These are phyloP conservation scores for Ustilago trichophora DNA, from an alignment of 1,284 basidiomycete species.

Conservation along the genomic window DNA sequence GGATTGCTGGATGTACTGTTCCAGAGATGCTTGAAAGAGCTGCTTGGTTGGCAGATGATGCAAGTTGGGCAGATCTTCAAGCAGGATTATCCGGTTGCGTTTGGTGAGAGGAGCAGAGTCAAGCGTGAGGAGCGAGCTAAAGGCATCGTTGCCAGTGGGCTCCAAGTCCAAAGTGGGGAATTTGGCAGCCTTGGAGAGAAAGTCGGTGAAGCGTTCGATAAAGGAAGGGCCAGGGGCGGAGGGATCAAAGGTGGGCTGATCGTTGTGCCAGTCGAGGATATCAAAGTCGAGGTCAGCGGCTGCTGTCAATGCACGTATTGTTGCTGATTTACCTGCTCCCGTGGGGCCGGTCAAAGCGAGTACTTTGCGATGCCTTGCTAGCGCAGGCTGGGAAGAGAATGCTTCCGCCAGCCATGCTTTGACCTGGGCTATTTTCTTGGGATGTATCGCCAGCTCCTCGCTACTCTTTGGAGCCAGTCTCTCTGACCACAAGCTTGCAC, in stretches of 20 bases:
- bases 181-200: conserved; percentile 45
- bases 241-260: conserved; percentile 39
- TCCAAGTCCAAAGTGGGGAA: conserved; percentile 43
- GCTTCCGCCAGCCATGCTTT: conserved; percentile 86
- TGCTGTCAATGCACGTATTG: conserved; percentile 76
- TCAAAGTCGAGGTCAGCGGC: conserved; percentile 77
- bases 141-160: not conserved
- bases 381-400: conserved; percentile 73
- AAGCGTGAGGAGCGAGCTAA: conserved; percentile 5
- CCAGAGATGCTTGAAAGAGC: conserved; percentile 79
- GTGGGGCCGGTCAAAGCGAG: conserved; percentile 87
- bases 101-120: not conserved
- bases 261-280: conserved; percentile 85
- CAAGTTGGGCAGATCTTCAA: conserved; percentile 93
- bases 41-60: conserved; percentile 73
- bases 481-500: conserved; percentile 22
- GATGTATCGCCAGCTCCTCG: conserved; percentile 83
- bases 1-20: conserved; percentile 33
- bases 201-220: conserved; percentile 52
- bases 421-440: conserved; percentile 84
- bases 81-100: conserved; percentile 73
- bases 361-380: conserved; percentile 79
- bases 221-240: conserved; percentile 16
- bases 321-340: conserved; percentile 89
- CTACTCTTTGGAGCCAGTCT: conserved; percentile 8